Conservation (phyloP, 2,329 filamentous ascomycete genomes). For the Domatiomyces catenatus region DNA sequence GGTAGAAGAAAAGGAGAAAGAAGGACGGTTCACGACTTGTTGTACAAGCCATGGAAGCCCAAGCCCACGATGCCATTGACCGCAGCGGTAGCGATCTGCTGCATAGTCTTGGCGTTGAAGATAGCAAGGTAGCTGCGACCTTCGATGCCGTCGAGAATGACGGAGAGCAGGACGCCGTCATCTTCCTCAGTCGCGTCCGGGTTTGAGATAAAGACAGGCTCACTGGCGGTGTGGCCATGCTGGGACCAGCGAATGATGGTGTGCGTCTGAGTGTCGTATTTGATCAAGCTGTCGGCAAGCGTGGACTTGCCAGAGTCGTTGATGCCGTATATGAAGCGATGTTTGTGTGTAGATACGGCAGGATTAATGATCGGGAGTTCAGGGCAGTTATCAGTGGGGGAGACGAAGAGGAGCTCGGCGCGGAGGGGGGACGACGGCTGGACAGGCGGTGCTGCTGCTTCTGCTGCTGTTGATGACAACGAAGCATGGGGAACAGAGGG, state of each 20-base stretch:
- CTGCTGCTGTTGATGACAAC: not conserved
- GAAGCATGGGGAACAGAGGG: constrained; percentile 19
- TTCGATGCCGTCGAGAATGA: constrained; percentile 36
- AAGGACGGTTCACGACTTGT: not conserved
- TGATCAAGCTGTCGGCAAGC: constrained; percentile 38
- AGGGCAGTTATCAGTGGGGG: constrained; percentile 15
- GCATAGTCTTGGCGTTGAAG: constrained; percentile 35
- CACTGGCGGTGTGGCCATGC: constrained; percentile 37
- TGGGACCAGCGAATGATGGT: constrained; percentile 28
- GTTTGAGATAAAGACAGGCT: constrained; percentile 37
- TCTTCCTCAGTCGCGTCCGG: constrained; percentile 32
- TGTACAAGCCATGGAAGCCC: constrained; percentile 35
- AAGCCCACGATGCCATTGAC: constrained; percentile 35
- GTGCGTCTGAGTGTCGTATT: constrained; percentile 35
- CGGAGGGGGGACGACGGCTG: not conserved
- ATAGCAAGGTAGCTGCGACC: constrained; percentile 39
- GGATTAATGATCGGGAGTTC: constrained; percentile 40
- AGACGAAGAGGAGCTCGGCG: constrained; percentile 17
- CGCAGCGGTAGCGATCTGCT: constrained; percentile 36
- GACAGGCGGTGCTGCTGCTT: not conserved
- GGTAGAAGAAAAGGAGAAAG: not conserved
- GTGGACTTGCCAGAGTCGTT: constrained; percentile 31
- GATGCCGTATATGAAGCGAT: constrained; percentile 37
- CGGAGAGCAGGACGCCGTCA: constrained; percentile 37
- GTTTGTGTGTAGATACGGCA: constrained; percentile 25